Percentiles rank a stretch among this genome's conserved stretches.
Evolutionary conservation across 2,329 filamentous ascomycete species (phyloP).

Genomic region (Fusarium kyushuense): DNA sequence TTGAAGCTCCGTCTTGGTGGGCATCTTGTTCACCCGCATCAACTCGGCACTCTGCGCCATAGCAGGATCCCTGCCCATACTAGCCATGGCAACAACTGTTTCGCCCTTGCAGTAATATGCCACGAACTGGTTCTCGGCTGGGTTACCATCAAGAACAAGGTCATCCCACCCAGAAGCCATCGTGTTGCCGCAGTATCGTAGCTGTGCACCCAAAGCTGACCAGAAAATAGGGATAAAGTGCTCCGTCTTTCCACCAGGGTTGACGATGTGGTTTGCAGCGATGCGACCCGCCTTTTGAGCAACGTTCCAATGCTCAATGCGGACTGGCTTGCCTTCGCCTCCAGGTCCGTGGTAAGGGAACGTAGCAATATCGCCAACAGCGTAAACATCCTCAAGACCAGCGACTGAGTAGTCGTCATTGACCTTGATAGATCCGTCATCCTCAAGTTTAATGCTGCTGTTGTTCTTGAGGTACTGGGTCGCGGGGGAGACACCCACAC

Average conservation of each 20-base stretch:
- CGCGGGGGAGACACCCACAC: constrained; percentile 87
- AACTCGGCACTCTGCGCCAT: constrained; percentile 86
- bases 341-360: constrained; percentile 95
- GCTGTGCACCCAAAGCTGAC: constrained; percentile 89
- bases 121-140: constrained; percentile 82
- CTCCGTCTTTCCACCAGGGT: constrained; percentile 70
- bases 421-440: constrained; percentile 87
- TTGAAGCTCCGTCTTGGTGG: constrained; percentile 80
- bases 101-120: constrained; percentile 92
- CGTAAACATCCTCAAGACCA: constrained; percentile 85
- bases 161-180: constrained; percentile 81
- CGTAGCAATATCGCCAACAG: constrained; percentile 93
- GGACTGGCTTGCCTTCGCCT: constrained; percentile 76
- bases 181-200: constrained; percentile 94
- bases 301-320: constrained; percentile 99
- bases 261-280: constrained; percentile 81
- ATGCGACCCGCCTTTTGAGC: constrained; percentile 91
- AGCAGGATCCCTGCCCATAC: constrained; percentile 89
- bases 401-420: constrained; percentile 83
- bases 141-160: constrained; percentile 80
- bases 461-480: constrained; percentile 86
- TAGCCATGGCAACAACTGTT: constrained; percentile 88
- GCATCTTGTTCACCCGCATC: constrained; percentile 87
- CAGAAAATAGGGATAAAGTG: constrained; percentile 95
- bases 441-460: constrained; percentile 74